A percentile compares a stretch with the other conserved stretches of the same genome.
phyloP scores from a whole-genome alignment of 352 stramenopile species.

The Phytophthora pini region DNA sequence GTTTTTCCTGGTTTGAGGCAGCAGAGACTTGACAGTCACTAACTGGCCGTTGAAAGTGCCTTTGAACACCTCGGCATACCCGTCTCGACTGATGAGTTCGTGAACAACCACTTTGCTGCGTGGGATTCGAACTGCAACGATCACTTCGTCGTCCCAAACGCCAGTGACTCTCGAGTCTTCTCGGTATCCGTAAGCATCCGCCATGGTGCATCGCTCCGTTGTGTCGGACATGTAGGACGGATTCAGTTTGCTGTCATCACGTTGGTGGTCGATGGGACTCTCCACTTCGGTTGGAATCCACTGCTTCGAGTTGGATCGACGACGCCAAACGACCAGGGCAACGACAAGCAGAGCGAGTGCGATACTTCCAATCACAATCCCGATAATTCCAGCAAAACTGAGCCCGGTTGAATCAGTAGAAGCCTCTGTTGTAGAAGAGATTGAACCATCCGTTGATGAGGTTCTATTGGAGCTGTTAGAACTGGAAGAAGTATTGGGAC shows the following conservation, averaged over 20 bases:
- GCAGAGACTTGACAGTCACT: slow-evolving; percentile 40
- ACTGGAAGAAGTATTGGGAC: not conserved
- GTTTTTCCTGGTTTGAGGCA: slow-evolving; percentile 22
- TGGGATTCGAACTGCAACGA: slow-evolving; percentile 35
- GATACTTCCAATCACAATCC: slow-evolving; percentile 7
- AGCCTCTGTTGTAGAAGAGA: slow-evolving; percentile 1
- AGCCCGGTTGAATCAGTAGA: slow-evolving; percentile 10
- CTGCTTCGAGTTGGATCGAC: not conserved
- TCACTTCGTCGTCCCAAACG: slow-evolving; percentile 35
- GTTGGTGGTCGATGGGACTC: slow-evolving; percentile 10
- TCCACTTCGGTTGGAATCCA: not conserved
- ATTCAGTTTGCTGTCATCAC: slow-evolving; percentile 16
- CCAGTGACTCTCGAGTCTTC: slow-evolving; percentile 1
- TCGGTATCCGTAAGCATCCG: slow-evolving; percentile 11
- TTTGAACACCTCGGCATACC: slow-evolving; percentile 44
- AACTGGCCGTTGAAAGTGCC: slow-evolving; percentile 33
- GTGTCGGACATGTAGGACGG: slow-evolving; percentile 7
- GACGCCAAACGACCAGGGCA: slow-evolving; percentile 9
- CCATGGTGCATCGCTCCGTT: slow-evolving; percentile 15
- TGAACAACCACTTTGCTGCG: slow-evolving; percentile 37
- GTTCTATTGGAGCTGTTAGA: not conserved
- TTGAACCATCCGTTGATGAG: not conserved
- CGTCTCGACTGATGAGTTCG: slow-evolving; percentile 38
- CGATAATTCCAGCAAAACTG: slow-evolving; percentile 7
- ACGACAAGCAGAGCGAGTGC: slow-evolving; percentile 9